A percentile compares a stretch with the other conserved stretches of the same genome.
Evolutionary conservation across 306 rosid species (phyloP).

Genomic region (Casuarina cunninghamiana): DNA sequence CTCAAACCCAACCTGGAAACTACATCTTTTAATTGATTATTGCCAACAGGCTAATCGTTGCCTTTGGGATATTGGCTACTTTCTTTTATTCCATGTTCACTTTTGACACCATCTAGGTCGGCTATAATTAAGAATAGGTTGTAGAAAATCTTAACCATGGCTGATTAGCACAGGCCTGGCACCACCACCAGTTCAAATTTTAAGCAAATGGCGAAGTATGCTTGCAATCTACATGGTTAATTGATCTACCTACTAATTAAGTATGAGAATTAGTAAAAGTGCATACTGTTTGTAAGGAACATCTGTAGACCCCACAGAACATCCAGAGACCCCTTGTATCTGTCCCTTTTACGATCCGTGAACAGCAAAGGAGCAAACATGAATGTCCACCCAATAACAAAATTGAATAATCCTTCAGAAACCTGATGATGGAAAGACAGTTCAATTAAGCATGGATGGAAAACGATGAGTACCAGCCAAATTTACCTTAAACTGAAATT

Average conservation of each 20-base stretch:
- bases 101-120: too few relatives aligned
- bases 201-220: neutral
- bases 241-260: slow-evolving; percentile 15
- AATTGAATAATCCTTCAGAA: slow-evolving; percentile 88
- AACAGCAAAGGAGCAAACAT: slow-evolving; percentile 89
- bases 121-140: neutral
- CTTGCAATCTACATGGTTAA: slow-evolving; percentile 14
- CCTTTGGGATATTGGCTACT: too few relatives aligned
- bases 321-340: slow-evolving; percentile 73
- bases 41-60: neutral
- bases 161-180: neutral
- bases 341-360: slow-evolving; percentile 65
- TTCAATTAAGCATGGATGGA: slow-evolving; percentile 3
- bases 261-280: slow-evolving; percentile 24
- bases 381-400: slow-evolving; percentile 90
- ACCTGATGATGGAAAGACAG: slow-evolving; percentile 46
- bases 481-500: slow-evolving; percentile 19
- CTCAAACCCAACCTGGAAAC: neutral
- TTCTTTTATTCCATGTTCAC: too few relatives aligned
- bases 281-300: slow-evolving; percentile 94
- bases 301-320: slow-evolving; percentile 78
- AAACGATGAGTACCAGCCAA: slow-evolving; percentile 14
- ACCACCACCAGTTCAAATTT: neutral
- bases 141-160: neutral
- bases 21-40: too few relatives aligned